A percentile compares a stretch with the other conserved stretches of the same genome.
phyloP scores from a whole-genome alignment of 129 eudicot genomes.

The Glebionis coronaria region DNA sequence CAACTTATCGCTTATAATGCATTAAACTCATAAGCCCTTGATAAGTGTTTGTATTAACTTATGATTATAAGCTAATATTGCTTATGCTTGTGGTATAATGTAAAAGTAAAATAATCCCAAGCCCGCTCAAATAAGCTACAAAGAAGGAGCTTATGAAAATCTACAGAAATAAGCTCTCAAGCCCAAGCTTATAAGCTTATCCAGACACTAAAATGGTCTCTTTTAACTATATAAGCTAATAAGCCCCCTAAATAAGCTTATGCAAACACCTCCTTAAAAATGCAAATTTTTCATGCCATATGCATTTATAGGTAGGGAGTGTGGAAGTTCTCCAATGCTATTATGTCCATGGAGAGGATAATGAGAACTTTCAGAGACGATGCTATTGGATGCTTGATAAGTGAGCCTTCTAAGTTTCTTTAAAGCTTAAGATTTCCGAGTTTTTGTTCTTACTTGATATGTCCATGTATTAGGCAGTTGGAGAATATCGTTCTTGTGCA shows the following conservation, averaged over 20 bases:
- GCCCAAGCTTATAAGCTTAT: too few species aligned
- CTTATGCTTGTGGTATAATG: too few species aligned
- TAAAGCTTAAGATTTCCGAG: neutral
- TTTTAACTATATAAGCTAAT: too few species aligned
- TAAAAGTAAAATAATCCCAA: too few species aligned
- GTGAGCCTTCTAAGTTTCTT: constrained; percentile 24
- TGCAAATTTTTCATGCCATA: neutral
- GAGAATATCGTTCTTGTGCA: constrained; percentile 41
- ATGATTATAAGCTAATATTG: too few species aligned
- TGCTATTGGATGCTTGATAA: constrained; percentile 46
- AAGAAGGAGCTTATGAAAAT: neutral
- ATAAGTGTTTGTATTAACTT: too few species aligned
- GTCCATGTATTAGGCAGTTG: constrained; percentile 26
- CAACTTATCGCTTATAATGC: too few species aligned
- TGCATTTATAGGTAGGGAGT: constrained; percentile 39
- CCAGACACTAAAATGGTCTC: too few species aligned
- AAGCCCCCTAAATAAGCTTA: too few species aligned
- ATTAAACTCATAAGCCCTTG: too few species aligned
- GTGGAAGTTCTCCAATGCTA: constrained; percentile 48
- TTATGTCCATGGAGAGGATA: constrained; percentile 54
- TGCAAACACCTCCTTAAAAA: too few species aligned
- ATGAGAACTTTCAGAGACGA: constrained; percentile 45
- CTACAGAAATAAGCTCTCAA: neutral
- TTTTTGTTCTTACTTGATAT: constrained; percentile 4
- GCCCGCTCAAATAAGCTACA: too few species aligned